Percentiles rank a stretch among this genome's conserved stretches.
These are phyloP conservation scores for Pseudopediastrum boryanum DNA, from an alignment of 139 green algal species.

Conservation along the genomic window DNA sequence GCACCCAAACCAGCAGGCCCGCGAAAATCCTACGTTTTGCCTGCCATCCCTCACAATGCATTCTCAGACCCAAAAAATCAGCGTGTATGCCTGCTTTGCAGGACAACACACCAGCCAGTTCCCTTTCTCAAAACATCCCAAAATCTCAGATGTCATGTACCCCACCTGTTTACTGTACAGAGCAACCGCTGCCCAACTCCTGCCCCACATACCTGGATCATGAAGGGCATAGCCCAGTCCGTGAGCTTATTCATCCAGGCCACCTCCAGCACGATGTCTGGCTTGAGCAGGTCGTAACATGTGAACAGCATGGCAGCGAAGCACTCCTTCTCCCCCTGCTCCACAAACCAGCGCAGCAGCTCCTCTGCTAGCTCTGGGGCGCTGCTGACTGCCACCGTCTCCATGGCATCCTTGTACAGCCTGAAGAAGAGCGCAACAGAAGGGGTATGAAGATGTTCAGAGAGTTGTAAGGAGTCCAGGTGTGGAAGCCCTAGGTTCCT, in stretches of 20 bases:
- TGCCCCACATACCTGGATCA: no score
- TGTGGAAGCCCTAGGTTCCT: no score
- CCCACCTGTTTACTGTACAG: no score
- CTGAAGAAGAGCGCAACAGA: not conserved
- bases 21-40: no score
- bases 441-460: not conserved
- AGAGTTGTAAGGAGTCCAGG: not conserved
- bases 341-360: slow-evolving; percentile 89
- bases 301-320: slow-evolving; percentile 97
- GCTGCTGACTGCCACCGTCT: slow-evolving; percentile 79
- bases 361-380: slow-evolving; percentile 90
- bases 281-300: slow-evolving; percentile 97
- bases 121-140: no score
- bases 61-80: no score
- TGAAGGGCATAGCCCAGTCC: slow-evolving; percentile 94
- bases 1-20: no score
- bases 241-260: slow-evolving; percentile 95
- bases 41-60: no score
- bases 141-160: no score
- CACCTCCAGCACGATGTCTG: slow-evolving; percentile 95
- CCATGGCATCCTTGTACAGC: slow-evolving; percentile 88
- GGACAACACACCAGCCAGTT: no score
- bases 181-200: no score
- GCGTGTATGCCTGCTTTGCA: no score
- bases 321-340: slow-evolving; percentile 87